These are phyloP conservation scores for Senna siamea DNA, from an alignment of 306 rosid species.

Conservation along the genomic window DNA sequence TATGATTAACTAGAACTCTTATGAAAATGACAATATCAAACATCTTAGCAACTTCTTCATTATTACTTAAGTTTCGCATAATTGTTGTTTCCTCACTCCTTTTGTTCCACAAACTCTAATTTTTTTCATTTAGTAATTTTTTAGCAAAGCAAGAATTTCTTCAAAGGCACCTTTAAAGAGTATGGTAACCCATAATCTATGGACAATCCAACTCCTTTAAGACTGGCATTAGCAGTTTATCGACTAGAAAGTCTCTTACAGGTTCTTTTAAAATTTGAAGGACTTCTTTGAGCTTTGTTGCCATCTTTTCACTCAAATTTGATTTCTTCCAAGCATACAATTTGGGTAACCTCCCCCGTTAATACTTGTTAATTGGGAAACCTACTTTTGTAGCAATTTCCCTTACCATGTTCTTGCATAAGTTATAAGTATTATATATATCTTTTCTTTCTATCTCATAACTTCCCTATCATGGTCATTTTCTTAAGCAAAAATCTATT, in stretches of 20 bases:
- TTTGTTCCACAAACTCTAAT: neutral
- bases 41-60: neutral
- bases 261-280: neutral
- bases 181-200: neutral
- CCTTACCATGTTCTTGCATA: neutral
- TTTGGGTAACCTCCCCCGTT: neutral
- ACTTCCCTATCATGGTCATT: neutral
- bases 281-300: neutral
- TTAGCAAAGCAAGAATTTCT: neutral
- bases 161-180: neutral
- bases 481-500: neutral
- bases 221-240: neutral
- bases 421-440: neutral
- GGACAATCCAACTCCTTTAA: neutral
- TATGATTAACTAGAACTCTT: neutral
- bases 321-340: neutral
- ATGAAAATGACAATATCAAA: slow-evolving; percentile 17
- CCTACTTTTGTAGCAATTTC: neutral
- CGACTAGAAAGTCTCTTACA: neutral
- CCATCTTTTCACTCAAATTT: neutral
- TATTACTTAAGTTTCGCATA: neutral
- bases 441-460: neutral
- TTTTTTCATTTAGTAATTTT: neutral
- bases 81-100: slow-evolving; percentile 21
- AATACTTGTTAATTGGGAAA: neutral